Base-by-base conservation (phyloP, 2,329 filamentous ascomycete species). In the Magnaporthiopsis rhizophila region DNA sequence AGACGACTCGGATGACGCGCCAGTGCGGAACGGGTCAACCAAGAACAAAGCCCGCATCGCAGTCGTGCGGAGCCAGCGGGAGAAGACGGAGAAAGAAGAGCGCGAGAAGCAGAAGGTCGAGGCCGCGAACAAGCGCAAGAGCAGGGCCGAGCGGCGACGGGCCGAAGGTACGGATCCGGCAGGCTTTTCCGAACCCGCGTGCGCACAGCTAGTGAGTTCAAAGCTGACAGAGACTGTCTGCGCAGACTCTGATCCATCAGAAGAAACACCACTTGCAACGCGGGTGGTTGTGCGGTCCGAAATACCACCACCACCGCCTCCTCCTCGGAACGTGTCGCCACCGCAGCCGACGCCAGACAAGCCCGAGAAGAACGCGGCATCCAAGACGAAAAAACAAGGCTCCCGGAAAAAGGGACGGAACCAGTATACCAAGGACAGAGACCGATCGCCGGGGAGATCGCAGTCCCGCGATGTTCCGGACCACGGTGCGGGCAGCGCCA, bases 391-490 rank as follows among this genome's bases (percentile, higher is more conserved):
- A 65, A 81, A 86, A 71, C 45, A 53, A 53, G 83, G 86, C 8
- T 81, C 84, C 69, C 86, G 89, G 71, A 87, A 89, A 67, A 86
- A 87, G 69, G 86, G 89, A 24, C 87, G 89, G 67, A 95, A 94
- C 68, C 91, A 95, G 74, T 93, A 94, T 71, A 93, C 89, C 0
- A 89, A 89, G 71, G 89, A 93, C 67, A 84, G 87, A 59, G 89
- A 91, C 61, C 74, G 72, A 32, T 86, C 86, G 5, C 83, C 85
- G 12, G 79, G 80, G 56, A 77, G 86, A 67, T 83, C 84, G 65
- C 74, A 81, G 69, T 76, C 80, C 66, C 74, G 82, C 59, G 80
- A 85, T 73, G 78, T 84, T 68, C 78, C 84, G 65, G 78, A 82
- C 50, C 74, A 75, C 53, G 58, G 61, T 32, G 65, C 68, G 45